Percentiles rank a stretch among this genome's conserved stretches.
Evolutionary conservation across 805 yeast genomes (phyloP).

Genomic region (Wickerhamiella shivajii): DNA sequence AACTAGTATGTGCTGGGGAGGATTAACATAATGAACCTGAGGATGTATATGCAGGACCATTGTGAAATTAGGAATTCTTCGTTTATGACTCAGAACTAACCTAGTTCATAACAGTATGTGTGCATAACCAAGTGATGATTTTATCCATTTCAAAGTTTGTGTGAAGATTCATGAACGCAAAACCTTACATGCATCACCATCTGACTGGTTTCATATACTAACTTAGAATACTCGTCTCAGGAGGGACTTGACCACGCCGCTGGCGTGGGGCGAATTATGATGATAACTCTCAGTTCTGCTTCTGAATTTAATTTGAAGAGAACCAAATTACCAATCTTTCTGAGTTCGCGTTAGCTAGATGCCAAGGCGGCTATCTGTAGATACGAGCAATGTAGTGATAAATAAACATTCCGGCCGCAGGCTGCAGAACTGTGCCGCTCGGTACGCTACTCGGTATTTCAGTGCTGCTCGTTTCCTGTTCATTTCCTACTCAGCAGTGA

Average conservation of each 20-base stretch:
- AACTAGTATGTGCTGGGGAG: slow-evolving; percentile 12
- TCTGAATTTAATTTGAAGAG: slow-evolving; percentile 20
- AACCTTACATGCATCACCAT: slow-evolving; percentile 22
- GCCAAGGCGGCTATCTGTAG: too few species aligned
- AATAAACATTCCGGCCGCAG: too few species aligned
- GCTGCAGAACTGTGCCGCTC: too few species aligned
- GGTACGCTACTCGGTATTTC: too few species aligned
- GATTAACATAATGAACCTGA: slow-evolving; percentile 18
- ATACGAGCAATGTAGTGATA: too few species aligned
- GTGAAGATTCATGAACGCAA: slow-evolving; percentile 14
- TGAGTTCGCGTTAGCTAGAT: slow-evolving; percentile 9
- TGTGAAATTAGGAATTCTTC: slow-evolving; percentile 20
- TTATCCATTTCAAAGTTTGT: not conserved
- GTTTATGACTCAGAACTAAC: slow-evolving; percentile 22
- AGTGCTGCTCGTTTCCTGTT: too few species aligned
- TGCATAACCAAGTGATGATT: too few species aligned
- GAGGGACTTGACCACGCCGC: not conserved
- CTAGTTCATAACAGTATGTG: too few species aligned
- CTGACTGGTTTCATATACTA: slow-evolving; percentile 13
- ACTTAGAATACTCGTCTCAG: slow-evolving; percentile 3
- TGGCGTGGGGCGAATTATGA: slow-evolving; percentile 13
- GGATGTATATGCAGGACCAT: slow-evolving; percentile 23
- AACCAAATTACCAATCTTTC: slow-evolving; percentile 19
- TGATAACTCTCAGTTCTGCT: slow-evolving; percentile 23
- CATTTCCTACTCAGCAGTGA: too few species aligned